Conservation (phyloP, 495 filamentous ascomycete genomes). For the Bacidia gigantensis region DNA sequence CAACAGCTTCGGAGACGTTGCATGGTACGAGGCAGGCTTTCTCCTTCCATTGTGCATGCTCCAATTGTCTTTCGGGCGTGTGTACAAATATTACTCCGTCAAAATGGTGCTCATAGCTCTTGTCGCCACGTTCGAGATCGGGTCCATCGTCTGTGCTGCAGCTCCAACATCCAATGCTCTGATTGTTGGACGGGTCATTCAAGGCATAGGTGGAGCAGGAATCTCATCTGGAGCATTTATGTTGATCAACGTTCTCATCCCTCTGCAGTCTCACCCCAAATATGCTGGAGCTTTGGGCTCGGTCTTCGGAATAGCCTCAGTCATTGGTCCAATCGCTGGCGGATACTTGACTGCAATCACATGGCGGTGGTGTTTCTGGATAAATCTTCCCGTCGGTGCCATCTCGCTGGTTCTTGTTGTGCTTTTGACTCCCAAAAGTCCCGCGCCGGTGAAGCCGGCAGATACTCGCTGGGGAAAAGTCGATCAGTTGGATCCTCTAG, state of each 20-base stretch:
- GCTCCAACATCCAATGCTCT: constrained; percentile 17
- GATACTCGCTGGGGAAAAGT: constrained; percentile 25
- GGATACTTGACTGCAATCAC: constrained; percentile 30
- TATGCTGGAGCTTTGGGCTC: constrained; percentile 25
- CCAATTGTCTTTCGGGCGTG: constrained; percentile 13
- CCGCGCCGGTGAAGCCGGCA: constrained; percentile 22
- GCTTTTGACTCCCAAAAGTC: constrained; percentile 30
- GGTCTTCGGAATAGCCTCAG: constrained; percentile 18
- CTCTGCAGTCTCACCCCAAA: constrained; percentile 31
- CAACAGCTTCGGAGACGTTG: constrained; percentile 30
- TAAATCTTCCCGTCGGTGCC: constrained; percentile 42
- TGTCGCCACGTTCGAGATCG: constrained; percentile 17
- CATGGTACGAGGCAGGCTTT: constrained; percentile 28
- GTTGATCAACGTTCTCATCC: constrained; percentile 30
- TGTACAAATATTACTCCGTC: constrained; percentile 13
- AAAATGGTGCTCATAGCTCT: constrained; percentile 16
- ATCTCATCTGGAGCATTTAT: constrained; percentile 17
- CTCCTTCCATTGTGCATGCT: constrained; percentile 13
- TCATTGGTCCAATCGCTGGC: constrained; percentile 41
- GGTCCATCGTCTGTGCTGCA: constrained; percentile 14
- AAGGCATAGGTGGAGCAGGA: constrained; percentile 18
- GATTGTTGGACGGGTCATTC: constrained; percentile 21
- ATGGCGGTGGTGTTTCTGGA: constrained; percentile 68
- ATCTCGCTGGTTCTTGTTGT: constrained; percentile 37
- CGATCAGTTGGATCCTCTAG: constrained; percentile 38